Evolutionary conservation across 768 basidiomycete genomes (phyloP), one percentile per base, ranked within the genome.

Genomic region (Calvatia gigantea): DNA sequence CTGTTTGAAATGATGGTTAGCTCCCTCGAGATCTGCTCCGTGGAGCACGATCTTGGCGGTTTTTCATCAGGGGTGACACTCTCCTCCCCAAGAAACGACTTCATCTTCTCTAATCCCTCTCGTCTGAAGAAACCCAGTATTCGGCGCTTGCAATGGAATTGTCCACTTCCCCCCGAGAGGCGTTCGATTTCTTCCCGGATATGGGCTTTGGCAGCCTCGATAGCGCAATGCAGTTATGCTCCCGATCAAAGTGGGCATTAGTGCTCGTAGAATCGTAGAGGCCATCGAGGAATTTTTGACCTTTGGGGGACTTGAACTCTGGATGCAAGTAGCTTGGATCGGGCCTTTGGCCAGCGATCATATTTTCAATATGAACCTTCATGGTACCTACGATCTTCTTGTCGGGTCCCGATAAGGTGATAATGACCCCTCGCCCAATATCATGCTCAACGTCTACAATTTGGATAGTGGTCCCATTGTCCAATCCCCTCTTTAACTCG

Each of bases 281-380:
- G 0, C 63, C 67, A 27, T 60, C 58, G 41, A 79, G 61, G 49
- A 81, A 79, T 1, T 59, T 25, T 45, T 65, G 71, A 6, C 67
- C 70, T 31, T 64, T 58, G 19, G 60, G 4, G 31, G 31, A 58
- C 31, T 44, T 62, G 54, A 84, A 73, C 0, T 73, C 71, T 31
- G 71, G 66, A 64, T 84, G 82, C 83, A 82, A 85, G 31, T 72
- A 72, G 2, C 67, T 66, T 2, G 68, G 57, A 38, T 69, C 71
- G 9, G 85, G 67, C 33, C 67, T 76, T 35, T 80, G 76, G 4
- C 84, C 84, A 21, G 70, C 71, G 2, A 74, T 76, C 33, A 86
- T 62, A 49, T 69, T 76, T 63, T 86, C 85, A 0, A 82, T 79
- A 46, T 83, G 70, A 11, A 85, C 83, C 67, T 85, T 86, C 56